A percentile compares a stretch with the other conserved stretches of the same genome.
These are phyloP conservation scores for Arthrobotrys iridis DNA, from an alignment of 2,329 filamentous ascomycete genomes.

Conservation along the genomic window DNA sequence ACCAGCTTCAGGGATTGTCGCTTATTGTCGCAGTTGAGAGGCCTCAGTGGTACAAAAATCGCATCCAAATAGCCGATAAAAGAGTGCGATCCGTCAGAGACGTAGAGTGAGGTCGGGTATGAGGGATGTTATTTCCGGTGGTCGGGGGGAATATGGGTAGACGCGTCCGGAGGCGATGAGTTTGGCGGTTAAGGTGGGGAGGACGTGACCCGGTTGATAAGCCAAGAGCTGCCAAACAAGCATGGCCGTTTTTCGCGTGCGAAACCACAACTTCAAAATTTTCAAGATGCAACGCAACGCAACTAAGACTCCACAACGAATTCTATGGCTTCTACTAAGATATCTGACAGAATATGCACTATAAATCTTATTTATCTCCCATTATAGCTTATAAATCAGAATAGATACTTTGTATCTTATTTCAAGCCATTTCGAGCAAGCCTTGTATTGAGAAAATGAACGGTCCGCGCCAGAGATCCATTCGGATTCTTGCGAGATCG, in stretches of 20 bases:
- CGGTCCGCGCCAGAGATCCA: neutral
- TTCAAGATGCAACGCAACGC: constrained; percentile 52
- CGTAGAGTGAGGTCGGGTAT: neutral
- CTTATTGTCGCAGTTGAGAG: constrained; percentile 5
- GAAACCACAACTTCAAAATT: constrained; percentile 44
- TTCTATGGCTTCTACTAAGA: neutral
- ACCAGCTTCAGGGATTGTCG: constrained; percentile 26
- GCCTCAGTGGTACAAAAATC: constrained; percentile 1
- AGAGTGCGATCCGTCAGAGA: constrained; percentile 22
- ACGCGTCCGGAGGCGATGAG: constrained; percentile 49
- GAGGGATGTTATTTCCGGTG: constrained; percentile 10
- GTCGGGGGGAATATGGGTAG: constrained; percentile 17
- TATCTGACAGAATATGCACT: neutral
- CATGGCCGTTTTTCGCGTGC: constrained; percentile 14
- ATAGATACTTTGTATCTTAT: neutral
- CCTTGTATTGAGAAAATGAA: constrained; percentile 16
- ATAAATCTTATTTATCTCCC: neutral
- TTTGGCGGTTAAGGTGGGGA: constrained; percentile 44
- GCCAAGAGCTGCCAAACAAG: constrained; percentile 45
- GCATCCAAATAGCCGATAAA: constrained; percentile 8
- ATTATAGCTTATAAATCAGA: neutral
- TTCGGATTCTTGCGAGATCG: neutral
- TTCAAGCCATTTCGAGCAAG: neutral
- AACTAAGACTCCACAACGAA: neutral
- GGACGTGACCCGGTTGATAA: constrained; percentile 54